A percentile compares a stretch with the other conserved stretches of the same genome.
Conservation (phyloP, 139 green algal genomes). For the Gonium pectorale region DNA sequence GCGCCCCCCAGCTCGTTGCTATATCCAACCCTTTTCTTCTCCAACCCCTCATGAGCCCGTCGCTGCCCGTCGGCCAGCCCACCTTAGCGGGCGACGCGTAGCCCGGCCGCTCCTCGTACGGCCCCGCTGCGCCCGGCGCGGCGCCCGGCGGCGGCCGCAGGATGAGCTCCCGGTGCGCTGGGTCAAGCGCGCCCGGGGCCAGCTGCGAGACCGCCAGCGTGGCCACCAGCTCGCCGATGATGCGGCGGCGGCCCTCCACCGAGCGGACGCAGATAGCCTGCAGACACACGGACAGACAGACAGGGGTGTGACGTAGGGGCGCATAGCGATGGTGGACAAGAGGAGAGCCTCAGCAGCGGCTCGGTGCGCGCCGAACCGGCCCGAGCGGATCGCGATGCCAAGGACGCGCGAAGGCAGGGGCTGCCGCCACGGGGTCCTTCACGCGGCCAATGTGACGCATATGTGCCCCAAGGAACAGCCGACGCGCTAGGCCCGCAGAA, state of each 20-base stretch:
- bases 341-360: too few species aligned
- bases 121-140: neutral
- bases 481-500: too few species aligned
- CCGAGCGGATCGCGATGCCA: too few species aligned
- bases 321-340: neutral
- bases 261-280: conserved; percentile 82
- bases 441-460: too few species aligned
- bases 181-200: neutral
- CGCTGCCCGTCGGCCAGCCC: neutral
- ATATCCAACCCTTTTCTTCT: too few species aligned
- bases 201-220: conserved; percentile 57
- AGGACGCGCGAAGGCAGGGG: too few species aligned
- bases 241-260: conserved; percentile 80
- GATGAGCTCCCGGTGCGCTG: conserved; percentile 34
- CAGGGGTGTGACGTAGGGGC: neutral
- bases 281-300: too few species aligned
- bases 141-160: neutral
- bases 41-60: too few species aligned
- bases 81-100: conserved; percentile 17
- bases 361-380: too few species aligned
- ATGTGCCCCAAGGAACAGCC: too few species aligned
- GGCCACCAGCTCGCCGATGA: conserved; percentile 80
- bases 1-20: too few species aligned
- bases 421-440: too few species aligned
- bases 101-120: neutral